Evolutionary conservation across 1,284 basidiomycete species (phyloP).

Genomic region (Ustilago nuda): DNA sequence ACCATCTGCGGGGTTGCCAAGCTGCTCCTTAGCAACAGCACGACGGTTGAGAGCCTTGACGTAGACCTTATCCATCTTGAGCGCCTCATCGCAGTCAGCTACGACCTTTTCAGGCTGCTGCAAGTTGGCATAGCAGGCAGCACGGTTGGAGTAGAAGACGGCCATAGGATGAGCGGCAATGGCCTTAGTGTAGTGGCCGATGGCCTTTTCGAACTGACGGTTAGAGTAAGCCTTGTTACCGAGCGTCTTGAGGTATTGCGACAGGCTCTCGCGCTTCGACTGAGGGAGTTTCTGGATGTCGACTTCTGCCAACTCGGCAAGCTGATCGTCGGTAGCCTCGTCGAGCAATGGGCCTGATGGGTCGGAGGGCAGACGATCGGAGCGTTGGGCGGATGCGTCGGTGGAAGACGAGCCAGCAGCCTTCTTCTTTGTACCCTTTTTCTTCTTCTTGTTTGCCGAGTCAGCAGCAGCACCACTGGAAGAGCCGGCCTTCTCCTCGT

Average conservation of each 20-base stretch:
- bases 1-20: constrained; percentile 81
- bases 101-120: constrained; percentile 84
- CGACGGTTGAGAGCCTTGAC: constrained; percentile 96
- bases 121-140: constrained; percentile 96
- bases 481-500: constrained; percentile 48
- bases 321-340: constrained; percentile 62
- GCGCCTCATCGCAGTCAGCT: constrained; percentile 89
- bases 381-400: constrained; percentile 30
- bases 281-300: constrained; percentile 61
- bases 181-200: constrained; percentile 83
- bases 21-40: constrained; percentile 83
- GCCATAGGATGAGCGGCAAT: constrained; percentile 88
- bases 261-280: constrained; percentile 75
- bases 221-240: constrained; percentile 90
- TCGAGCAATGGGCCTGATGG: constrained; percentile 63
- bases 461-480: constrained; percentile 28
- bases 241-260: constrained; percentile 83
- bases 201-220: constrained; percentile 82
- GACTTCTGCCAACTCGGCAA: constrained; percentile 56
- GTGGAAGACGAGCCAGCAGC: constrained; percentile 26
- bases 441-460: constrained; percentile 53
- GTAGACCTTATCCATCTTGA: constrained; percentile 86
- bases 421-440: constrained; percentile 63
- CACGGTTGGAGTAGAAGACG: constrained; percentile 96
- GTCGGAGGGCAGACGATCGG: constrained; percentile 36